Evolutionary conservation across 352 stramenopile genomes (phyloP), one percentile per base, ranked within the genome.

Genomic region (Phytophthora kernoviae): DNA sequence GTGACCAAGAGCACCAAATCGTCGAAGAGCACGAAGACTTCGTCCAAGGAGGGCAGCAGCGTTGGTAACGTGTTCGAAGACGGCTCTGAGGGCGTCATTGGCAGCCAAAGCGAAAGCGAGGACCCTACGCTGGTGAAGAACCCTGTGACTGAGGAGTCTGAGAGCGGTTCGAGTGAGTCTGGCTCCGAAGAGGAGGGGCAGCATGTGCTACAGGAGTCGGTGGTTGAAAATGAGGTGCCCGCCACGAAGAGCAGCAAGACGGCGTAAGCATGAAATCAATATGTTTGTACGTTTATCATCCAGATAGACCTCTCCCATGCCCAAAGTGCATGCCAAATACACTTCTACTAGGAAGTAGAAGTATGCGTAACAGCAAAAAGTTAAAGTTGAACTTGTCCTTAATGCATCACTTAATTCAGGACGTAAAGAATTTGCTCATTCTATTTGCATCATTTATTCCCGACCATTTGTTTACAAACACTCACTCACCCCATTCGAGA

Each of bases 401-500:
- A 17, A 17, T 43, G 6, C 37, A 17, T 8, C 37, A 43, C 37
- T 43, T 43, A 43, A 43, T 43, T 14, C 37, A 4, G 37, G 37
- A 43, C 37, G n/a, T 4, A 12, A n/a, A 12, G 4, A 2, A n/a
- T 39, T 39, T 14, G 4, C 9, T 8, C 2, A 39, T 3, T 4
- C 15, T 20, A 49, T 14, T 11, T 20, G 40, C 32, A 47, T 27
- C 45, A 63, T 15, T 58, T 51, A 63, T 54, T 34, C 22, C 34
- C 17, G 37, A 39, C 55, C 33, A 24, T 20, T 50, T 37, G 26
- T 33, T 42, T 49, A n/a, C 27, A 53, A n/a, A n/a, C n/a, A 18
- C 22, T 69, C 62, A 62, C 57, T 50, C 39, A 18, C 18, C 46
- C 21, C 61, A 66, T 72, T 71, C 39, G 30, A 67, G 50, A 67